Base-by-base conservation (phyloP, 2,329 filamentous ascomycete species). In the Ascochyta clinopodiicola region DNA sequence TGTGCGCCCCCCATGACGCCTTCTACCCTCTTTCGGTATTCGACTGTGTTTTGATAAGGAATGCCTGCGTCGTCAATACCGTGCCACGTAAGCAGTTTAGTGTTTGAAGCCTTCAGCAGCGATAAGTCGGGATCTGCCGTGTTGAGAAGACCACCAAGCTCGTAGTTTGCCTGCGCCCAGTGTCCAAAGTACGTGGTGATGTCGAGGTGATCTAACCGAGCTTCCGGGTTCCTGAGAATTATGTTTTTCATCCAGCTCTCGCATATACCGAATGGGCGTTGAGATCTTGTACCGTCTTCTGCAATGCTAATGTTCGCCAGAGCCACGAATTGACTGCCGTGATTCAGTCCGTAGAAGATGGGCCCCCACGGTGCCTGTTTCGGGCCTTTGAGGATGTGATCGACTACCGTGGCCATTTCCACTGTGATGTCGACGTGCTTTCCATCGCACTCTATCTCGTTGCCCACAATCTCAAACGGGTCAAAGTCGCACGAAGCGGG, bases 11-110 rank as follows among this genome's bases (percentile, higher is more conserved):
- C 69, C 66, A 69, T 70, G 24, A 50, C 35, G 2, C 43, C 55
- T 48, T 73, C 65, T 0, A 71, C 67, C 10, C 48, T 52, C 37
- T 64, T 56, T 3, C 68, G 58, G 39, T 70, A 70, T 4, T 56
- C 53, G 10, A 69, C 45, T 1, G 67, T 72, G 22, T 65, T 68
- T n/a, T 67, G 56, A 21, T 61, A 64, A 0, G 68, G 63, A 15
- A 72, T 71, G 12, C 64, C n/a, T 6, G 54, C 35, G 44, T 74
- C 70, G 15, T 58, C 56, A 6, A 60, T 59, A 2, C 70, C 70
- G 43, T 73, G 70, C 63, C 62, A 72, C 8, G 64, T 69, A 9
- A 72, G 56, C 6, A 73, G 37, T 39, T 72, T 72, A 1, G 65
- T 60, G 9, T 66, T 67, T 2, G 67, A 62, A 8, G 57, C 53